Evolutionary conservation across 768 basidiomycete species (phyloP).

Genomic region (Rhodocollybia butyracea): DNA sequence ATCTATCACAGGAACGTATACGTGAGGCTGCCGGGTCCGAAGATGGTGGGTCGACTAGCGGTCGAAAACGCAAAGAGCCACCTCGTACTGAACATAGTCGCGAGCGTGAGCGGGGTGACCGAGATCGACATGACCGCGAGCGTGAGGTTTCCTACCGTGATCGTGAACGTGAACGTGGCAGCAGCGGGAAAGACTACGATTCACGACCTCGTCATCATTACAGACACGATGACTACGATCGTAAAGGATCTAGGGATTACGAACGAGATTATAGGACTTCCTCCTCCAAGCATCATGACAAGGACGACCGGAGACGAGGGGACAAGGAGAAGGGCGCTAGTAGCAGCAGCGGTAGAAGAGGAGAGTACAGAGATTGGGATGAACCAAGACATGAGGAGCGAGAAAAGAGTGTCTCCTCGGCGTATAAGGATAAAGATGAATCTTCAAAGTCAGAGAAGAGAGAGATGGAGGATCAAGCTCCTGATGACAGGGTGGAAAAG

Average conservation of each 20-base stretch:
- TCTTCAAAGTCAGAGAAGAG: constrained; percentile 4
- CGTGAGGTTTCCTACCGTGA: constrained; percentile 27
- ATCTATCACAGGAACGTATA: constrained; percentile 62
- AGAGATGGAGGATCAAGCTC: constrained; percentile 24
- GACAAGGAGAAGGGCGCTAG: constrained; percentile 39
- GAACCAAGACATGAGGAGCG: constrained; percentile 33
- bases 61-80: constrained; percentile 79
- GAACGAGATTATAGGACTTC: constrained; percentile 39
- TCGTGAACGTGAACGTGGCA: constrained; percentile 18
- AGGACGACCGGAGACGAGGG: constrained; percentile 52
- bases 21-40: constrained; percentile 70
- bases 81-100: constrained; percentile 45
- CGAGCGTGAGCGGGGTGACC: constrained; percentile 41
- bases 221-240: constrained; percentile 7
- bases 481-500: constrained; percentile 65
- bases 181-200: constrained; percentile 1
- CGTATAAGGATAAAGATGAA: constrained; percentile 14
- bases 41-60: constrained; percentile 80
- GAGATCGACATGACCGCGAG: constrained; percentile 34
- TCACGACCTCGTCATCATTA: constrained; percentile 3
- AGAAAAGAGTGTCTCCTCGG: constrained; percentile 45
- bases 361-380: constrained; percentile 39
- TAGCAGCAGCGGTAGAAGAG: constrained; percentile 23
- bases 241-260: constrained; percentile 30
- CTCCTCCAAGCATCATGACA: constrained; percentile 49